Conservation (phyloP, 2,329 filamentous ascomycete species). For the Aspergillus oerlinghausenensis region DNA sequence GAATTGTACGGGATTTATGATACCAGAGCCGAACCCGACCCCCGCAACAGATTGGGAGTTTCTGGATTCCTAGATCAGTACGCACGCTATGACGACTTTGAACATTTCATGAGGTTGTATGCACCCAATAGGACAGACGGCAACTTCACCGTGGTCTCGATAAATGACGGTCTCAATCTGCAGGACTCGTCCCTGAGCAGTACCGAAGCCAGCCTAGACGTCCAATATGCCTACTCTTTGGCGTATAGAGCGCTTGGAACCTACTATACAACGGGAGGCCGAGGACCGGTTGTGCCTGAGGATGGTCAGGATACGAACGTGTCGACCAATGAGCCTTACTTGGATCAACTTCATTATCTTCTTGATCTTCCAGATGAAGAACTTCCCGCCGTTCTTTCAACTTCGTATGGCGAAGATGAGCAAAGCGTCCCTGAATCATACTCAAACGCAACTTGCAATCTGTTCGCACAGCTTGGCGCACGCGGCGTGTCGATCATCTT, state of each 20-base stretch:
- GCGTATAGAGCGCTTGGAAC: conserved; percentile 52
- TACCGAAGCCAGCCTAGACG: conserved; percentile 60
- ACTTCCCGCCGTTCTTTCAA: conserved; percentile 61
- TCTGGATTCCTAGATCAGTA: conserved; percentile 50
- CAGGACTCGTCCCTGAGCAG: conserved; percentile 42
- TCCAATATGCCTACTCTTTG: conserved; percentile 57
- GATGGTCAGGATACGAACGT: conserved; percentile 34
- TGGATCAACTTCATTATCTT: conserved; percentile 60
- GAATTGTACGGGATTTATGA: conserved; percentile 45
- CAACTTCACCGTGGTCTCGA: conserved; percentile 54
- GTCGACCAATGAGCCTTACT: conserved; percentile 62
- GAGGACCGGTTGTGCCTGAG: conserved; percentile 49
- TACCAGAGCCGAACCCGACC: conserved; percentile 25
- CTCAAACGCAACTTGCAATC: conserved; percentile 56
- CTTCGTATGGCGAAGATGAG: conserved; percentile 69
- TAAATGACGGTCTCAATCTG: conserved; percentile 53
- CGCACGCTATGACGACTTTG: conserved; percentile 52
- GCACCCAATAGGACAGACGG: conserved; percentile 48
- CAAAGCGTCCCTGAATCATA: conserved; percentile 57
- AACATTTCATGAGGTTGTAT: conserved; percentile 53
- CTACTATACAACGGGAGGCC: conserved; percentile 58
- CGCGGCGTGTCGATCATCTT: conserved; percentile 65
- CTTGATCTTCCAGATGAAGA: conserved; percentile 49
- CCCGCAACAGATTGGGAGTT: conserved; percentile 41
- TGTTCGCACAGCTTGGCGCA: conserved; percentile 60